Percentiles rank a stretch among this genome's conserved stretches.
Conservation (phyloP, 2,329 filamentous ascomycete genomes). For the Epichloe glyceriae region DNA sequence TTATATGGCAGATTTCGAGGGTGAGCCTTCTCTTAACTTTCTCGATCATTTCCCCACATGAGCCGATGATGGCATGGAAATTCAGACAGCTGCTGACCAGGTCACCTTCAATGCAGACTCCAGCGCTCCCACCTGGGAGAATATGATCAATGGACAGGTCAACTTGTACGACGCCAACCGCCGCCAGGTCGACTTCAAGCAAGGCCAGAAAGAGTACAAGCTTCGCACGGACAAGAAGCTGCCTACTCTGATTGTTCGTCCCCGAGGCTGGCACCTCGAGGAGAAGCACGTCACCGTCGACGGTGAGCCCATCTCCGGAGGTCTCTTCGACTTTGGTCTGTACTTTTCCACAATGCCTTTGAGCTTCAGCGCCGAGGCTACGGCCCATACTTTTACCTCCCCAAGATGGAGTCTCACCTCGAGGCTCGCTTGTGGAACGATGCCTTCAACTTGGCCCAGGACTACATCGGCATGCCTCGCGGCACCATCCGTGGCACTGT, state of each 20-base stretch:
- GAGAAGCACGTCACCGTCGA: slow-evolving; percentile 98
- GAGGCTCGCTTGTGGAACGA: slow-evolving; percentile 98
- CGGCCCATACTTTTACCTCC: slow-evolving; percentile 95
- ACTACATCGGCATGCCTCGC: slow-evolving; percentile 77
- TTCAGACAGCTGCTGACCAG: neutral
- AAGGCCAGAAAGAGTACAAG: slow-evolving; percentile 92
- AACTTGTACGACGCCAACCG: slow-evolving; percentile 96
- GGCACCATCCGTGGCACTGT: slow-evolving; percentile 93
- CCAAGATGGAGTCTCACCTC: slow-evolving; percentile 96
- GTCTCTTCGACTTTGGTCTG: slow-evolving; percentile 91
- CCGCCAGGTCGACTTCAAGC: slow-evolving; percentile 90
- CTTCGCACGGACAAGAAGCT: slow-evolving; percentile 76
- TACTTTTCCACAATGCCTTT: slow-evolving; percentile 98
- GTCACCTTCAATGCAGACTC: slow-evolving; percentile 49
- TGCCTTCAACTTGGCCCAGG: slow-evolving; percentile 89
- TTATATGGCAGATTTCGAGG: slow-evolving; percentile 99
- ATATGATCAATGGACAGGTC: slow-evolving; percentile 97
- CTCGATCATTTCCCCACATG: neutral
- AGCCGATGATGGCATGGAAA: too few relatives aligned
- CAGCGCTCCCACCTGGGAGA: slow-evolving; percentile 92
- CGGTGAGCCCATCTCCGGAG: slow-evolving; percentile 83
- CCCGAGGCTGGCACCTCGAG: slow-evolving; percentile 93
- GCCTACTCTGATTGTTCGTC: slow-evolving; percentile 86
- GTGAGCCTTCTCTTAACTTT: slow-evolving; percentile 32
- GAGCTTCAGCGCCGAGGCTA: slow-evolving; percentile 73